A percentile compares a stretch with the other conserved stretches of the same genome.
Evolutionary conservation across 768 basidiomycete species (phyloP).

Genomic region (Pisolithus tinctorius): DNA sequence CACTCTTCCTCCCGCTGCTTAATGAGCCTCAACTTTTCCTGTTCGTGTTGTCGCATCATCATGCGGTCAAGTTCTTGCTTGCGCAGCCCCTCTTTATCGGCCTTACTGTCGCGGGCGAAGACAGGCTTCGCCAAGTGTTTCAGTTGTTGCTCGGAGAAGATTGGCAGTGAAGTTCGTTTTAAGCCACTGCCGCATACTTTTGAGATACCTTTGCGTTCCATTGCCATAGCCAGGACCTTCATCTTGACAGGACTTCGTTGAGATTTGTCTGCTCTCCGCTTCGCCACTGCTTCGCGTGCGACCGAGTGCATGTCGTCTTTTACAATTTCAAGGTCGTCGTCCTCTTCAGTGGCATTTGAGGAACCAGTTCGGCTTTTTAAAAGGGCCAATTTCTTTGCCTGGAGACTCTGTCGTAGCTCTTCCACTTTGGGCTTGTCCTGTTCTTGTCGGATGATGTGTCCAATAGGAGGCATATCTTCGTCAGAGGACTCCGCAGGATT

Average conservation of each 20-base stretch:
- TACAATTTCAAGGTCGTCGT: slow-evolving; percentile 52
- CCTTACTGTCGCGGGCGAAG: slow-evolving; percentile 25
- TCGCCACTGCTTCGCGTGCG: slow-evolving; percentile 39
- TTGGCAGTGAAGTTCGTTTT: slow-evolving; percentile 8
- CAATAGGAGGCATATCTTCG: slow-evolving; percentile 24
- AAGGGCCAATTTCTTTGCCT: slow-evolving; percentile 33
- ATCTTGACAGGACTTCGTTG: slow-evolving; percentile 20
- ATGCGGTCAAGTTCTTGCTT: slow-evolving; percentile 38
- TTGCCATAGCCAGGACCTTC: slow-evolving; percentile 12
- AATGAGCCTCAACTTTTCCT: slow-evolving; percentile 22
- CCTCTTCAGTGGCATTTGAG: slow-evolving; percentile 30
- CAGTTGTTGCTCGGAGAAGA: slow-evolving; percentile 17
- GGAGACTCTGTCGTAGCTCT: slow-evolving; percentile 25
- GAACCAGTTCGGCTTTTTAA: slow-evolving; percentile 10
- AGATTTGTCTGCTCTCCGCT: slow-evolving; percentile 25
- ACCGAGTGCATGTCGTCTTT: slow-evolving; percentile 36
- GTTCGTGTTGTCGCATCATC: slow-evolving; percentile 32
- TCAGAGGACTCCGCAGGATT: slow-evolving; percentile 13
- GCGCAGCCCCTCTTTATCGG: slow-evolving; percentile 25
- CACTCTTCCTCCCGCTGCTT: slow-evolving; percentile 52
- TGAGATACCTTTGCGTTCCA: slow-evolving; percentile 19
- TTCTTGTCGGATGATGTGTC: slow-evolving; percentile 19
- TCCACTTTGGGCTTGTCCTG: slow-evolving; percentile 4
- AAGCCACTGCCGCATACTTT: background rate
- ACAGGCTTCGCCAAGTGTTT: slow-evolving; percentile 25